These are phyloP conservation scores for Mollisia scopiformis DNA, from an alignment of 2,329 filamentous ascomycete species.

Conservation along the genomic window DNA sequence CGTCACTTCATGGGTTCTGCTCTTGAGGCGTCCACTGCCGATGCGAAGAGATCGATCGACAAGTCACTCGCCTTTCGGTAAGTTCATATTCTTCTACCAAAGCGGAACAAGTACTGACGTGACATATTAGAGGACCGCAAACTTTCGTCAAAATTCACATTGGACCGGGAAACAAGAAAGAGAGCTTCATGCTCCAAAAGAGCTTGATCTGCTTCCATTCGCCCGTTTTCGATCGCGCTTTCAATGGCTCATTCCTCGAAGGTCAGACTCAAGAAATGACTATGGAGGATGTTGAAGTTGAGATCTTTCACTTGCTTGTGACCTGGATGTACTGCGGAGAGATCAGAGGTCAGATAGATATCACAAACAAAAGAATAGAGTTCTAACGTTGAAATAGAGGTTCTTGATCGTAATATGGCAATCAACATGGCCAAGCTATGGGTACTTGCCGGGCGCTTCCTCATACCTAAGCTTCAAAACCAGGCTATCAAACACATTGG, in stretches of 20 bases:
- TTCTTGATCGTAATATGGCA: too few species aligned
- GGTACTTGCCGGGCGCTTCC: neutral
- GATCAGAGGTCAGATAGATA: neutral
- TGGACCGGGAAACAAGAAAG: neutral
- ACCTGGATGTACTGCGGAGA: neutral
- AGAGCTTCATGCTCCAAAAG: conserved; percentile 12
- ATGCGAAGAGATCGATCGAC: neutral
- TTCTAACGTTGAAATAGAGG: too few species aligned
- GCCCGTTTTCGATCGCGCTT: conserved; percentile 9
- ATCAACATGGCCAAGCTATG: neutral
- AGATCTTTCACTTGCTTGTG: neutral
- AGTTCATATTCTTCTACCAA: neutral
- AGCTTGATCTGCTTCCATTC: conserved; percentile 15
- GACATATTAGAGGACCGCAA: neutral
- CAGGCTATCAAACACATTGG: neutral
- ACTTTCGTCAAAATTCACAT: neutral
- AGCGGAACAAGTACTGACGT: neutral
- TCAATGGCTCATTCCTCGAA: conserved; percentile 6
- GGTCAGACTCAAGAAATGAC: conserved; percentile 1
- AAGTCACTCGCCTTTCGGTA: neutral
- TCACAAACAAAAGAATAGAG: too few species aligned
- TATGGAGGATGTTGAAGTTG: conserved; percentile 8
- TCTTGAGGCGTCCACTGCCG: neutral
- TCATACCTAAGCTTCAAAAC: neutral
- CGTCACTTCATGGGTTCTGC: too few species aligned